A percentile compares a stretch with the other conserved stretches of the same genome.
Evolutionary conservation across 805 yeast genomes (phyloP).

Genomic region (Ogataea sp.): DNA sequence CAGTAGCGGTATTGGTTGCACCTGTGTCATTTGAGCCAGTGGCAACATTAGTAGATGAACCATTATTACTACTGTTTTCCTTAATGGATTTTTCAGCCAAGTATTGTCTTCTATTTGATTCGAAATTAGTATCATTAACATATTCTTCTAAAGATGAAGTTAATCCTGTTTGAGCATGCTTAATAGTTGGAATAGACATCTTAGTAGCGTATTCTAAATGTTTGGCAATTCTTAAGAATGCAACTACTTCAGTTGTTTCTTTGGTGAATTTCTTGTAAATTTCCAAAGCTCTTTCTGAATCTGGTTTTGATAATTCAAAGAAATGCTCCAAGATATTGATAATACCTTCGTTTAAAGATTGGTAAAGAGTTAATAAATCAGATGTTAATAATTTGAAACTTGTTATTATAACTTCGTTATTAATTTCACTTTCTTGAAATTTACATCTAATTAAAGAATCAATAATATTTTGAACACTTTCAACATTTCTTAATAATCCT

Average conservation of each 20-base stretch:
- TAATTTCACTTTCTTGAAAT: slow-evolving; percentile 71
- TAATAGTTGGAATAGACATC: slow-evolving; percentile 88
- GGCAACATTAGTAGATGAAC: slow-evolving; percentile 2
- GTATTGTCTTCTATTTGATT: slow-evolving; percentile 68
- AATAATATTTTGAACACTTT: slow-evolving; percentile 77
- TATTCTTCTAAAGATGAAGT: slow-evolving; percentile 84
- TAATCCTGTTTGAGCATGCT: slow-evolving; percentile 94
- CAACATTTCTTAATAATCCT: slow-evolving; percentile 79
- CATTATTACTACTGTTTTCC: not conserved
- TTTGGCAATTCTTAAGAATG: slow-evolving; percentile 82
- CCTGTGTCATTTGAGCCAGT: slow-evolving; percentile 1
- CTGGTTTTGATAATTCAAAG: slow-evolving; percentile 81
- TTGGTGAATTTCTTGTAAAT: slow-evolving; percentile 81
- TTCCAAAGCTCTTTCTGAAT: slow-evolving; percentile 80
- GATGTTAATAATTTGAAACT: slow-evolving; percentile 86
- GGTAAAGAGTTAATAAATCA: slow-evolving; percentile 80
- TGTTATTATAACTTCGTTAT: slow-evolving; percentile 75
- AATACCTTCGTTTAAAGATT: slow-evolving; percentile 90
- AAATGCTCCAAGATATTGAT: slow-evolving; percentile 89
- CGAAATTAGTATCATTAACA: slow-evolving; percentile 79
- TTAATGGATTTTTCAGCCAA: slow-evolving; percentile 52
- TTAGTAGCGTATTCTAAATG: slow-evolving; percentile 81
- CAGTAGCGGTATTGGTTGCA: slow-evolving; percentile 1
- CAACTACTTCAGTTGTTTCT: slow-evolving; percentile 80
- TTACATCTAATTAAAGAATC: slow-evolving; percentile 65